Base-by-base conservation (phyloP, 352 stramenopile species). In the Elongisporangium undulatum region DNA sequence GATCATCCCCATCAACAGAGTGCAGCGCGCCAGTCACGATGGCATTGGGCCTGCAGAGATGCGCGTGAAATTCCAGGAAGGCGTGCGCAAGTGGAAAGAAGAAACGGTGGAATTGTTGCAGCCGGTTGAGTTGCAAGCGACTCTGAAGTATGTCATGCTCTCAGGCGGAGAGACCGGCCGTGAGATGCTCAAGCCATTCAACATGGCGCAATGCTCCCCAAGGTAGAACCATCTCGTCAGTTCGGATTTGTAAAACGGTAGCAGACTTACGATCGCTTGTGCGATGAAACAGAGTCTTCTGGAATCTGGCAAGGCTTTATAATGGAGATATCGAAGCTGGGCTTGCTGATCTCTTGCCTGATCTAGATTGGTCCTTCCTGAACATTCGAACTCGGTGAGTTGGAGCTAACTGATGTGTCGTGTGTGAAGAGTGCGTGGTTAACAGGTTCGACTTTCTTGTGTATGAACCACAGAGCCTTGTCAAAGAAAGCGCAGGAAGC, bases 141-240 rank as follows among this genome's bases (percentile, higher is more conserved):
- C 82, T 56, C 58, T 96, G 62, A 92, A 96, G 59, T 94, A 94
- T 63, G 82, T 94, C 19, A 66, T 94, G 52, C 62, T 94, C 26
- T 91, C 82, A 24, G 79, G 81, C 8, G 85, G 83, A 10, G 87
- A 94, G 55, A 90, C 82, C 23, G 85, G 84, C 1, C 73, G 71
- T 19, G 87, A 96, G 58, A 94, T 94, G 87, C 80, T 96, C 56
- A 96, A 96, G 69, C 85, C 85, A 8, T 96, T 96, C 59, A 96
- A 96, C 62, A 96, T 96, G 87, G 87, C 87, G 1, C 85, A 96
- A 58, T 71, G 74, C 4, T 96, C 87, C 2, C 83, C 84, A 6
- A 73, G 87, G 79, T 87, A 55, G 19, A 66, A 58, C 13, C 19
- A 41, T 58, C 21, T 38, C 5, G 21, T 38, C 8, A 20, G 17